Evolutionary conservation across 106 monocot genomes (phyloP).

Genomic region (Agapanthus africanus): DNA sequence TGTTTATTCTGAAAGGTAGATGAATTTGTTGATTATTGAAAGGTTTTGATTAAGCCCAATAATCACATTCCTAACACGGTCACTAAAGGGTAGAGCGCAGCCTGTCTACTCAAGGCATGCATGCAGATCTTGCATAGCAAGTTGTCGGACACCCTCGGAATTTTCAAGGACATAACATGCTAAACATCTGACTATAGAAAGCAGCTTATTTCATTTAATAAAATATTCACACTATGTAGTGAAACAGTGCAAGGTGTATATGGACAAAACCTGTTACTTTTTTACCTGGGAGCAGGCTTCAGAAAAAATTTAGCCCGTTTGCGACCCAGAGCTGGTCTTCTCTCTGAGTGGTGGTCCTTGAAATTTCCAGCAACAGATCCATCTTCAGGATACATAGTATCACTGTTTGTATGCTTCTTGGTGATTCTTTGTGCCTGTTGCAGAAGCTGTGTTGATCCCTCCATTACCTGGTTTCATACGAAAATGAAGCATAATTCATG

Average conservation of each 20-base stretch:
- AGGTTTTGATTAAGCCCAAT: background rate
- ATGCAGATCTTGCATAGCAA: background rate
- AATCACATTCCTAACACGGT: no score
- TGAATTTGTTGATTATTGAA: background rate
- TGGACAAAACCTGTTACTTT: background rate
- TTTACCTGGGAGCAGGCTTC: conserved; percentile 31
- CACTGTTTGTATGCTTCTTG: conserved; percentile 3
- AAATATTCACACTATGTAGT: background rate
- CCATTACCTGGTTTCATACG: conserved; percentile 13
- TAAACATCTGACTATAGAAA: background rate
- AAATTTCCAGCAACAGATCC: background rate
- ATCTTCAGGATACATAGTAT: background rate
- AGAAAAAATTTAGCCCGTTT: conserved; percentile 41
- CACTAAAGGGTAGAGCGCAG: no score
- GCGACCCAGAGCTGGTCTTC: conserved; percentile 46
- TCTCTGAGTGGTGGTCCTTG: conserved; percentile 14
- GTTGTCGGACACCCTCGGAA: background rate
- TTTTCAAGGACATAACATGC: background rate
- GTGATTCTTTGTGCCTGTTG: conserved; percentile 26
- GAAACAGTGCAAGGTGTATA: background rate
- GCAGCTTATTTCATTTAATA: background rate
- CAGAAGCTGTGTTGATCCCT: conserved; percentile 23
- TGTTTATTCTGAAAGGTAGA: background rate
- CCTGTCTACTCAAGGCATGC: background rate
- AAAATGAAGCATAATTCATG: no score